Conservation (phyloP, 78 protist genomes). For the Parvularia atlantis region DNA sequence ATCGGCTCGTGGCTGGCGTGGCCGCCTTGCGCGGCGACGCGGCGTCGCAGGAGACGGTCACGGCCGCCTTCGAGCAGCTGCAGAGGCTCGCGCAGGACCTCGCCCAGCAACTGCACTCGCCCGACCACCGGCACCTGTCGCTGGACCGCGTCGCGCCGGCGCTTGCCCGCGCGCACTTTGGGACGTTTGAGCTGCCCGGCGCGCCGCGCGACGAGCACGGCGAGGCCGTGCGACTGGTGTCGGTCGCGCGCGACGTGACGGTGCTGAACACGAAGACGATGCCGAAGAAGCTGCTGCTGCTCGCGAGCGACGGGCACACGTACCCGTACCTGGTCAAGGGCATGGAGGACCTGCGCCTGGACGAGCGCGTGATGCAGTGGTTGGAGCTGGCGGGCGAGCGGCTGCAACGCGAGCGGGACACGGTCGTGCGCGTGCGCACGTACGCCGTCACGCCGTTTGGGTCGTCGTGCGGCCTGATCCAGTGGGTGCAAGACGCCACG, state of each 20-base stretch:
- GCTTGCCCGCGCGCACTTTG: conserved; percentile 13
- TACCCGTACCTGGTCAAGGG: conserved; percentile 72
- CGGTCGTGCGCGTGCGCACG: conserved; percentile 35
- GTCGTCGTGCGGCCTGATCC: conserved; percentile 63
- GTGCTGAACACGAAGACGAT: conserved; percentile 73
- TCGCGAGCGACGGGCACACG: conserved; percentile 60
- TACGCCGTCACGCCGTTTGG: conserved; percentile 78
- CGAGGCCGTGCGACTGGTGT: conserved; percentile 2
- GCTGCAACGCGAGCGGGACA: conserved; percentile 13
- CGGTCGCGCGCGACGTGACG: conserved; percentile 22
- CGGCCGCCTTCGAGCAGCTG: too few species aligned
- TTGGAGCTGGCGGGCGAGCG: conserved; percentile 42
- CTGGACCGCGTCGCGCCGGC: not conserved
- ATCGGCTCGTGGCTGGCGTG: too few species aligned
- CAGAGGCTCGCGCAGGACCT: too few species aligned
- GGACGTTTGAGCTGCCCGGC: conserved; percentile 2
- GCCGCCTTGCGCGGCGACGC: too few species aligned
- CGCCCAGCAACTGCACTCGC: too few species aligned
- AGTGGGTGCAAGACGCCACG: conserved; percentile 71
- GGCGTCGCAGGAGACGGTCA: too few species aligned
- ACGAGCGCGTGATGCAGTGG: conserved; percentile 86
- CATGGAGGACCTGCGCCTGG: conserved; percentile 72
- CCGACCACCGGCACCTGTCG: not conserved
- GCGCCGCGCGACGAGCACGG: conserved; percentile 34
- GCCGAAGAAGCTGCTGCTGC: conserved; percentile 63